Conservation (phyloP, 2,329 filamentous ascomycete species). For the Diaporthe sp. region DNA sequence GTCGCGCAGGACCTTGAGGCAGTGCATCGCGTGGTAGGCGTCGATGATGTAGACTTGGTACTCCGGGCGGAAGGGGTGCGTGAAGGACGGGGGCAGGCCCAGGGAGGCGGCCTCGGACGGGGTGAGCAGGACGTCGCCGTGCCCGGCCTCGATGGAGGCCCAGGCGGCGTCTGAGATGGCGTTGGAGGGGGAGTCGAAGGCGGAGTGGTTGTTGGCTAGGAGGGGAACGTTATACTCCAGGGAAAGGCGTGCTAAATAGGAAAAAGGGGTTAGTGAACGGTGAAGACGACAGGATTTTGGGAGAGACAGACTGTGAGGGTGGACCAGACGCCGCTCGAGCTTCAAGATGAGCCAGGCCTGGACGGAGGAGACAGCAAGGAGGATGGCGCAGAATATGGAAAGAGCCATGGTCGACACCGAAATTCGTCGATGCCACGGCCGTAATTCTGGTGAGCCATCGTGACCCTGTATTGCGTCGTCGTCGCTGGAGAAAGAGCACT, state of each 20-base stretch:
- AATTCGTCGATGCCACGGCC: not conserved
- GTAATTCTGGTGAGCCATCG: not conserved
- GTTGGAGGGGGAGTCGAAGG: not conserved
- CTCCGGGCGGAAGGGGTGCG: constrained; percentile 51
- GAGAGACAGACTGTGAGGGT: not conserved
- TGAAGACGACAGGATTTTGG: rapidly evolving
- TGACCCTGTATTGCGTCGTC: not conserved
- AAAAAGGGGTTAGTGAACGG: not conserved
- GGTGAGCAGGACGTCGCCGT: constrained; percentile 43
- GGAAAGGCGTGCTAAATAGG: not conserved
- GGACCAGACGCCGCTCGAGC: not conserved
- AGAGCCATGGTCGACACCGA: not conserved
- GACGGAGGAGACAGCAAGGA: not conserved
- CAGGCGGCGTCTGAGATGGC: constrained; percentile 12
- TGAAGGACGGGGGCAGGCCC: constrained; percentile 40
- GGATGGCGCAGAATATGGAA: not conserved
- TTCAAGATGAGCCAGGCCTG: not conserved
- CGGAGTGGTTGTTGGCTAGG: not conserved
- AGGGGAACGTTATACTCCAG: not conserved
- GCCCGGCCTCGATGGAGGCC: constrained; percentile 43
- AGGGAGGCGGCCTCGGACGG: constrained; percentile 44
- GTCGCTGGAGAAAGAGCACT: not conserved
- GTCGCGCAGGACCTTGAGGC: constrained; percentile 45
- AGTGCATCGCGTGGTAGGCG: constrained; percentile 50
- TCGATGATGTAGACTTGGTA: constrained; percentile 49